Base-by-base conservation (phyloP, 768 basidiomycete species). In the Leccinum obscurum region DNA sequence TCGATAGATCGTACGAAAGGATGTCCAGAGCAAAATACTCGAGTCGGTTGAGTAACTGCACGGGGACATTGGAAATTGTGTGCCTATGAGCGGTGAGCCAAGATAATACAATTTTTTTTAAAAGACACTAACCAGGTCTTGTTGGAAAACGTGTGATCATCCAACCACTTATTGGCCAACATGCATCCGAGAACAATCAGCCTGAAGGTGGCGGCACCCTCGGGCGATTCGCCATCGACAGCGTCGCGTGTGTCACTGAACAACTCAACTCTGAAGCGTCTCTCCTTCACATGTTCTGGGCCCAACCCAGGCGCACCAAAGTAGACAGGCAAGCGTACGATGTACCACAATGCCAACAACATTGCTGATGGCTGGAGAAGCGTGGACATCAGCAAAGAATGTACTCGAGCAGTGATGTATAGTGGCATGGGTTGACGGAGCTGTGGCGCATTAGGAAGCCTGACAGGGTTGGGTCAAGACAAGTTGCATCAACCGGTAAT, bases 131-230 rank as follows among this genome's bases (percentile, higher is more conserved):
- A 91, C 91, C 91, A 93, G 56, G 91, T 93, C 77, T 91, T 92
- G 76, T 92, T 92, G 44, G 90, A 92, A 74, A 92, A 93, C 0
- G 91, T 92, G 68, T 93, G 91, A 66, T 93, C 91, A 64, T 92
- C 90, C 64, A 93, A 70, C 91, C 91, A 92, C 75, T 93, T 93
- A 73, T 92, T 92, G 20, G 90, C 89, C 35, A 93, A 77, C 90
- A 93, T 92, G 62, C 86, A 91, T 20, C 91, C 91, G 24, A 93
- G 78, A 24, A 93, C 82, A 59, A 92, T 78, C 48, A 93, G 78
- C 56, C 88, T 84, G 73, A 92, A 92, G 11, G 88, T 85, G 1
- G 85, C 86, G 60, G 79, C 81, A 6, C 79, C 77, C 68, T 90
- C 88, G 53, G 77, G 73, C 3, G 76, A 74, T 51, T 85, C 83